Evolutionary conservation across 495 filamentous ascomycete species (phyloP), one percentile per base, ranked within the genome.

Genomic region (Talaromyces thailandensis): DNA sequence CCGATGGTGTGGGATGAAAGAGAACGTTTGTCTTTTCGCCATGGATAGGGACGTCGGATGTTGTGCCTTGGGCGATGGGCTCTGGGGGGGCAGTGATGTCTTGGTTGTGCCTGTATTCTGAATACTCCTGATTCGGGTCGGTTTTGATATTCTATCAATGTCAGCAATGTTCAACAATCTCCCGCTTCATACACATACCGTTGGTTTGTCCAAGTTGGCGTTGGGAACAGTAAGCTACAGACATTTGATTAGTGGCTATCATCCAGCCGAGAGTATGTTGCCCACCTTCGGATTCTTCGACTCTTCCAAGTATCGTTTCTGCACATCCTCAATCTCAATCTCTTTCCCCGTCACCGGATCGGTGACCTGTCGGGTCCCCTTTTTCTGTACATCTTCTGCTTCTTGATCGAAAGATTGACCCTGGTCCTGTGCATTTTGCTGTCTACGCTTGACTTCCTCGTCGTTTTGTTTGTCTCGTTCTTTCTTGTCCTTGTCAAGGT

Each of bases 11-110:
- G 0, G 94, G 93, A 69, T 97, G 92, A 74, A 97, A 97, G 28
- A 98, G 85, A 32, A 98, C 86, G 65, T 96, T 96, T 1, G 93
- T 98, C 80, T 91, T 96, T 68, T 96, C 93, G 61, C 92, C 92
- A 70, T 90, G 92, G 66, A 98, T 96, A 16, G 93, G 93, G 6
- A 98, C 91, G 73, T 98, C 93, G 8, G 89, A 90, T 2, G 93
- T 96, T 31, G 87, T 83, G 12, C 90, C 87, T 60, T 85, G 77
- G 9, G 84, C 86, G 25, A 96, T 74, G 6, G 93, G 93, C 66
- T 95, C 93, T 1, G 92, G 93, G 6, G 93, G 93, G 2, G 93
- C 89, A 3, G 93, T 96, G 61, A 94, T 76, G 69, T 98, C 93
- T 71, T 97, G 93, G 6, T 84, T 89, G 59, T 87, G 66, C 63